phyloP scores from a whole-genome alignment of 805 yeast genomes.

The Hanseniaspora vineae region DNA sequence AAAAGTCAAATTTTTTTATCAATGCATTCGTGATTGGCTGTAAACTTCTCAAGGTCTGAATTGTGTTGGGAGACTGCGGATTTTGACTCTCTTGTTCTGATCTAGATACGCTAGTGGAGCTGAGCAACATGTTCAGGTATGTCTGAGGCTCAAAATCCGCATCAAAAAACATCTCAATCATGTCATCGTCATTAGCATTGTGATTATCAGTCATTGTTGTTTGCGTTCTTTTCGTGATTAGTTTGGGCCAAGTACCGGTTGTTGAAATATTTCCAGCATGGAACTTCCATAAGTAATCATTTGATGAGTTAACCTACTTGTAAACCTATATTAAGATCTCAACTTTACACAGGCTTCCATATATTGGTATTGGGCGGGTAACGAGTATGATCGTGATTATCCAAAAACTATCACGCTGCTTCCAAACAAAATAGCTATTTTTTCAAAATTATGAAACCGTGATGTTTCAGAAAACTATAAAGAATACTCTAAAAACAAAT shows the following conservation, averaged over 20 bases:
- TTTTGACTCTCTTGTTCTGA: neutral
- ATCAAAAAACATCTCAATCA: conserved; percentile 57
- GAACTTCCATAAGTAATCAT: too few species aligned
- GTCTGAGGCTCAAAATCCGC: conserved; percentile 51
- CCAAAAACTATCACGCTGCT: too few species aligned
- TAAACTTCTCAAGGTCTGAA: conserved; percentile 24
- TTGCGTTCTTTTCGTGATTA: neutral
- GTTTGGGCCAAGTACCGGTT: neutral
- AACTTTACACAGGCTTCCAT: too few species aligned
- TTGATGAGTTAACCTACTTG: too few species aligned
- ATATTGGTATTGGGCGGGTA: too few species aligned
- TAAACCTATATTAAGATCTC: too few species aligned
- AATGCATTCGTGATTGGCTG: conserved; percentile 38
- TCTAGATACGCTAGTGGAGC: too few species aligned
- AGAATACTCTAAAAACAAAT: neutral
- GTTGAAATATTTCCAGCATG: too few species aligned
- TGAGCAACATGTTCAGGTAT: conserved; percentile 48
- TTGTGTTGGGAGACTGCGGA: neutral
- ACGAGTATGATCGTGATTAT: too few species aligned
- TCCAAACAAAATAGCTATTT: too few species aligned
- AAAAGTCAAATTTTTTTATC: conserved; percentile 47
- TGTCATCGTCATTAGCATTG: conserved; percentile 23
- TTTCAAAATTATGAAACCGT: too few species aligned
- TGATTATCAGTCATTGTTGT: conserved; percentile 6
- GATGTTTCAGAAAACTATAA: too few species aligned